A percentile compares a stretch with the other conserved stretches of the same genome.
These are phyloP conservation scores for Alternaria hordeiaustralica DNA, from an alignment of 2,329 filamentous ascomycete species.

Conservation along the genomic window DNA sequence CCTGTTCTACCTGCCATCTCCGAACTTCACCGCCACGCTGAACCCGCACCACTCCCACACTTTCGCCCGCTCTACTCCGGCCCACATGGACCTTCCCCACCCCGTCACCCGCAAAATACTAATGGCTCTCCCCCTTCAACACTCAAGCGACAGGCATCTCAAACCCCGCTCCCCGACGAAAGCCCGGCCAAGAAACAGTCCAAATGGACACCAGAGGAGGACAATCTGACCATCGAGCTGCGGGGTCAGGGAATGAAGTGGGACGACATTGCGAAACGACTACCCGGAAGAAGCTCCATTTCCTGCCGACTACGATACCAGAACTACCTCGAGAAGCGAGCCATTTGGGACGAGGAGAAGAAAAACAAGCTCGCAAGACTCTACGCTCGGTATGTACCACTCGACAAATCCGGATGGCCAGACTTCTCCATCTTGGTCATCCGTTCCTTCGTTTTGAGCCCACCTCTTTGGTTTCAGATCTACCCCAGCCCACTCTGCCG, in stretches of 20 bases:
- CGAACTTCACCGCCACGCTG: constrained; percentile 48
- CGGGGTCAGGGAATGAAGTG: constrained; percentile 94
- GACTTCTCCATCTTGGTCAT: constrained; percentile 3
- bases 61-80: constrained; percentile 49
- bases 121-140: constrained; percentile 45
- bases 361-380: constrained; percentile 95
- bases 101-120: constrained; percentile 33
- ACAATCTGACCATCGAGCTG: constrained; percentile 90
- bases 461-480: constrained; percentile 12
- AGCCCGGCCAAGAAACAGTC: constrained; percentile 67
- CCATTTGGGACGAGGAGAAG: constrained; percentile 96
- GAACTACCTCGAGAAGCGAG: constrained; percentile 91
- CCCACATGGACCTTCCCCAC: constrained; percentile 46
- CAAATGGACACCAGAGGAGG: constrained; percentile 95
- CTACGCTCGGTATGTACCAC: constrained; percentile 79
- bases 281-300: constrained; percentile 90
- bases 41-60: constrained; percentile 47
- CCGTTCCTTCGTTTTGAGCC: background rate
- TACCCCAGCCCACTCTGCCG: background rate
- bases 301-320: constrained; percentile 95
- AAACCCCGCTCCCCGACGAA: constrained; percentile 46
- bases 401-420: constrained; percentile 13
- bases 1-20: constrained; percentile 48
- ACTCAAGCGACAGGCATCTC: constrained; percentile 47
- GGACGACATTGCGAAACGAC: constrained; percentile 93